Evolutionary conservation across 2,329 filamentous ascomycete genomes (phyloP), one percentile per base, ranked within the genome.

Genomic region (Tolypocladium endophyticum): DNA sequence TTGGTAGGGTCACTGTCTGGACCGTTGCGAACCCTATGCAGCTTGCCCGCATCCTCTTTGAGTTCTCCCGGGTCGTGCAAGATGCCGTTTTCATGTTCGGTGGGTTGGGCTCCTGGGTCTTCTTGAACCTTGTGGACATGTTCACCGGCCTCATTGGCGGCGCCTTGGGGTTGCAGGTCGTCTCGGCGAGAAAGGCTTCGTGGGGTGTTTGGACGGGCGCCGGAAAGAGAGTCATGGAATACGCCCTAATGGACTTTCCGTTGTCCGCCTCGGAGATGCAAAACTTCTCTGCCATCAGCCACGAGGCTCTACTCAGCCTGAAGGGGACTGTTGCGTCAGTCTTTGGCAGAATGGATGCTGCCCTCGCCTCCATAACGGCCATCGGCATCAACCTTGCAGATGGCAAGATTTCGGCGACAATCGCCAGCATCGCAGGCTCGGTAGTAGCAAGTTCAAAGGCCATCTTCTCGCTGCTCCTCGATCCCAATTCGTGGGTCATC

Each of bases 1-100:
- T 92, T 69, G 94, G 94, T 18, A 92, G 96, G 64, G 78, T 96
- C 33, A 86, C 90, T 5, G 80, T 97, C 52, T 87, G 93, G 70
- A 78, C 92, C 56, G 71, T 93, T 30, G 90, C 89, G 16, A 91
- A 92, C 64, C 93, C 93, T 2, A 76, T 90, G 70, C 82, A 91
- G 18, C 86, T 93, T 4, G 76, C 96, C 28, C 85, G 85, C 55
- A 79, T 92, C 47, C 70, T 92, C 12, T 89, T 92, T 52, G 83
- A 85, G 59, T 71, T 87, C 47, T 88, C 89, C n/a, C 92, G 92
- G 67, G 79, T 96, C 53, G 72, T 92, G 36, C 88, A 96, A 62
- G 93, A 97, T 69, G 75, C 84, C 5, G 80, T 81, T 3, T 80
- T 94, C n/a, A 81, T 89, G 45, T 68, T 84, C 38, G 76, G 85